These are phyloP conservation scores for Wickerhamomyces silvicola DNA, from an alignment of 805 yeast species.

Conservation along the genomic window DNA sequence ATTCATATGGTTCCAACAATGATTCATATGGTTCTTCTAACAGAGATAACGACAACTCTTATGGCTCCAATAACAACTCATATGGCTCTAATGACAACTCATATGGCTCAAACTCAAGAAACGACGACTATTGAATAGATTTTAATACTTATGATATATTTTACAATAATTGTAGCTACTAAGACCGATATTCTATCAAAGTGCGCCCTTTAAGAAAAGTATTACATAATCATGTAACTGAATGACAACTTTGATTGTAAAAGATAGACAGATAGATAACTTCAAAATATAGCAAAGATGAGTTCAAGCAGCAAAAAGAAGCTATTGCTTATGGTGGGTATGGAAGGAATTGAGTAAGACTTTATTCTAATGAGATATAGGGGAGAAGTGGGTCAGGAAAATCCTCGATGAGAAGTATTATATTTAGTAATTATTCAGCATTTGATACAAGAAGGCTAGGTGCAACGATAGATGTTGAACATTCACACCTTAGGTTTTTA, in stretches of 20 bases:
- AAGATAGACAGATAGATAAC: too few species aligned
- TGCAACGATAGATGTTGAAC: conserved; percentile 98
- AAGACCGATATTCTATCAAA: too few species aligned
- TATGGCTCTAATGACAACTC: conserved; percentile 22
- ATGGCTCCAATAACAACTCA: conserved; percentile 17
- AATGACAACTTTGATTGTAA: neutral
- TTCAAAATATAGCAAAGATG: conserved; percentile 8
- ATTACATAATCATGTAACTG: neutral
- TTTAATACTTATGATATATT: too few species aligned
- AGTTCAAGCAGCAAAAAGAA: conserved; percentile 45
- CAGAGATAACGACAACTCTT: conserved; percentile 18
- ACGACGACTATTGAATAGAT: conserved; percentile 7
- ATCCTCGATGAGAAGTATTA: conserved; percentile 94
- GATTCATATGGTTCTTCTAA: conserved; percentile 16
- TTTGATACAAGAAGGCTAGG: conserved; percentile 93
- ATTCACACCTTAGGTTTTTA: conserved; percentile 83
- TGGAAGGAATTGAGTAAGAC: neutral
- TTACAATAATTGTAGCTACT: too few species aligned
- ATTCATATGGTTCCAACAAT: conserved; percentile 12
- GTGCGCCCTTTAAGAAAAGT: neutral
- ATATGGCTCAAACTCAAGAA: too few species aligned
- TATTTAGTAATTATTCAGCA: conserved; percentile 93
- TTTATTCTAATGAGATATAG: too few species aligned
- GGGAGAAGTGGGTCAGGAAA: conserved; percentile 98
- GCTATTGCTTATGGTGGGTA: conserved; percentile 49